A percentile compares a stretch with the other conserved stretches of the same genome.
Evolutionary conservation across 1,284 basidiomycete species (phyloP).

Genomic region (Tetrapyrgos nigripes): DNA sequence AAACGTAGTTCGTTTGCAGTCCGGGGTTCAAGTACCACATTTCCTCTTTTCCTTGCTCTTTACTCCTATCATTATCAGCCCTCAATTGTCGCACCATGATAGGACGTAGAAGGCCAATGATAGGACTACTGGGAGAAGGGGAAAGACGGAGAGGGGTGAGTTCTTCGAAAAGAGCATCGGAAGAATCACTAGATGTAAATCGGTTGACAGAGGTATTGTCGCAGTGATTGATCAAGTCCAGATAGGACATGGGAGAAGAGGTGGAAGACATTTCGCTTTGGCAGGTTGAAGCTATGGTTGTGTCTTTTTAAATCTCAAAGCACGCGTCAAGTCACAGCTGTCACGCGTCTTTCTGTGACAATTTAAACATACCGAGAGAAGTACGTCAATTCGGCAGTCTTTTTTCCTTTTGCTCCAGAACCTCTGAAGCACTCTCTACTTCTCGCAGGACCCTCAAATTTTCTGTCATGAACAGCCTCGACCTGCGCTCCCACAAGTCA

Average conservation of each 20-base stretch:
- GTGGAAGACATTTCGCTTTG: neutral
- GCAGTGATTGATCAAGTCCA: slow-evolving; percentile 14
- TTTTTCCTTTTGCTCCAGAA: too few relatives aligned
- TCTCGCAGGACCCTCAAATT: too few relatives aligned
- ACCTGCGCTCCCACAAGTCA: slow-evolving; percentile 47
- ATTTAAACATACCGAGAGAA: too few relatives aligned
- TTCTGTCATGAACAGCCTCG: slow-evolving; percentile 26
- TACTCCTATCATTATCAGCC: slow-evolving; percentile 50
- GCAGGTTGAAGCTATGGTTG: neutral
- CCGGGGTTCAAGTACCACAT: slow-evolving; percentile 46
- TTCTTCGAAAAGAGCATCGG: slow-evolving; percentile 38
- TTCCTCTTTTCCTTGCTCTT: slow-evolving; percentile 33
- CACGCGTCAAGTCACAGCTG: neutral
- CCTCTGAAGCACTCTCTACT: too few relatives aligned
- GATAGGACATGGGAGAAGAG: neutral
- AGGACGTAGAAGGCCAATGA: slow-evolving; percentile 70
- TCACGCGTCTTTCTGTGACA: neutral
- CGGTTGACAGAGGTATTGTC: slow-evolving; percentile 9
- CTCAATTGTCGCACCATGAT: slow-evolving; percentile 58
- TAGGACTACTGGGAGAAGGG: slow-evolving; percentile 51
- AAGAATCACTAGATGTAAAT: neutral
- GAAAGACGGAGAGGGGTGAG: slow-evolving; percentile 60
- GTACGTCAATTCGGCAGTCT: too few relatives aligned
- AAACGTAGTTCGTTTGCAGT: slow-evolving; percentile 24
- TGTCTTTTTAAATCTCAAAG: neutral